phyloP scores from a whole-genome alignment of 305 asterid species.

The Striga hermonthica region DNA sequence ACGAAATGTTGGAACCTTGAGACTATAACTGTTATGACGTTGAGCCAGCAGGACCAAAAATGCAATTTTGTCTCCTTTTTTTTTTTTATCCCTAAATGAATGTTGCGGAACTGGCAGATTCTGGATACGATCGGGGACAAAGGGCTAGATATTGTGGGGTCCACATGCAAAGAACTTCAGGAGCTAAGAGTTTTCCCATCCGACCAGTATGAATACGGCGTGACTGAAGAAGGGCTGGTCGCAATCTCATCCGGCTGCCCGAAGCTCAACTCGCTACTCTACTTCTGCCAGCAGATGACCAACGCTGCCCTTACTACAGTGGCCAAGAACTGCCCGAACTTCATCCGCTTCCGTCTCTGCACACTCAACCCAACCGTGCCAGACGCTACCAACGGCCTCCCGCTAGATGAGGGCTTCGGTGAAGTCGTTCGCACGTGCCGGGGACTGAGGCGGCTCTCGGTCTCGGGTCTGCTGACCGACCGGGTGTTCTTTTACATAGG shows the following conservation, averaged over 20 bases:
- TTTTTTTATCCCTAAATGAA: too few species aligned
- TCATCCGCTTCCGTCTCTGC: slow-evolving; percentile 60
- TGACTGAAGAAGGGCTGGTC: slow-evolving; percentile 70
- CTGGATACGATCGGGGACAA: slow-evolving; percentile 67
- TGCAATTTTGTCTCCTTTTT: neutral
- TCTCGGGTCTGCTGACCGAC: slow-evolving; percentile 74
- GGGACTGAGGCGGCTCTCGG: slow-evolving; percentile 66
- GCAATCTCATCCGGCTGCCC: slow-evolving; percentile 82
- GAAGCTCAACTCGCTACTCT: slow-evolving; percentile 60
- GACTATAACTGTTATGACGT: too few species aligned
- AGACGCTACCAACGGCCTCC: slow-evolving; percentile 62
- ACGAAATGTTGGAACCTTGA: too few species aligned
- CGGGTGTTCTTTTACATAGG: slow-evolving; percentile 73
- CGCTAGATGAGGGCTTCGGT: slow-evolving; percentile 83
- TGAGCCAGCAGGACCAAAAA: too few species aligned
- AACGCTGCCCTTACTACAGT: slow-evolving; percentile 74
- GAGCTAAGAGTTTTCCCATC: slow-evolving; percentile 75
- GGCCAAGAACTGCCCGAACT: slow-evolving; percentile 79
- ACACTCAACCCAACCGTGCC: slow-evolving; percentile 57
- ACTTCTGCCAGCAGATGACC: slow-evolving; percentile 76
- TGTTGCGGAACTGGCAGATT: slow-evolving; percentile 37
- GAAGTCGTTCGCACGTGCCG: slow-evolving; percentile 72
- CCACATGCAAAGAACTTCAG: slow-evolving; percentile 65
- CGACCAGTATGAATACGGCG: slow-evolving; percentile 41
- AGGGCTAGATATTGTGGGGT: slow-evolving; percentile 60